Evolutionary conservation across 176 grass and related monocot species (phyloP), one percentile per base, ranked within the genome.

Genomic region (Bromus sterilis): DNA sequence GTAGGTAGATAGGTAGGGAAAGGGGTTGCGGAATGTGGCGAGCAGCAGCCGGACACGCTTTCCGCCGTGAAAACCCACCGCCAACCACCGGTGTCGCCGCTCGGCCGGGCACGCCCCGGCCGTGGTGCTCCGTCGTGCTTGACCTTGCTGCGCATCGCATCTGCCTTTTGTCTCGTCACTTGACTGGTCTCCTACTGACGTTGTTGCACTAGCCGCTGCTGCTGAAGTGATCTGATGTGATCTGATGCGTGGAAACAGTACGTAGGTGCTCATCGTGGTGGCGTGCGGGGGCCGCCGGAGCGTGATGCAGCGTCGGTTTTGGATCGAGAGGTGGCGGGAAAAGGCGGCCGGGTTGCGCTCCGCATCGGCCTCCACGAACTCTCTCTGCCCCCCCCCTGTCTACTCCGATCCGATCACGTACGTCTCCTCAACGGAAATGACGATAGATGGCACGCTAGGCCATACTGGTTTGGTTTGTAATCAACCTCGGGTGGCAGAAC

Each of bases 301-400:
- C 78, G 28, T 31, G 44, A 49, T 39, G 44, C 36, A 18, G 14
- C 3, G 35, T 41, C 40, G 11, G 44, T 56, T 65, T 56, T 39
- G 58, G 32, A 53, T 64, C 11, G 74, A 39, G 46, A 64, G n/a
- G 39, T 26, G 58, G 44, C 65, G 9, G 49, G 36, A 75, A 37
- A 51, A 63, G 46, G 18, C 1, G 8, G 7, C 44, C 26, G 6
- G 73, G 61, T 33, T 88, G 86, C 82, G 77, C 9, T 80, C 61
- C 87, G 82, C 77, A 48, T 85, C 77, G 82, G 59, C 51, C 31
- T 76, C 77, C 87, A 84, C 41, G 23, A 67, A 16, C 67, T n/a
- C n/a, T n/a, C n/a, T n/a, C n/a, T n/a, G n/a, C n/a, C n/a, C n/a
- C n/a, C n/a, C n/a, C 18, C 21, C 36, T 16, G 29, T 49, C 51